Evolutionary conservation across 2,329 filamentous ascomycete species (phyloP).

Genomic region (Fusarium tjaetaba): DNA sequence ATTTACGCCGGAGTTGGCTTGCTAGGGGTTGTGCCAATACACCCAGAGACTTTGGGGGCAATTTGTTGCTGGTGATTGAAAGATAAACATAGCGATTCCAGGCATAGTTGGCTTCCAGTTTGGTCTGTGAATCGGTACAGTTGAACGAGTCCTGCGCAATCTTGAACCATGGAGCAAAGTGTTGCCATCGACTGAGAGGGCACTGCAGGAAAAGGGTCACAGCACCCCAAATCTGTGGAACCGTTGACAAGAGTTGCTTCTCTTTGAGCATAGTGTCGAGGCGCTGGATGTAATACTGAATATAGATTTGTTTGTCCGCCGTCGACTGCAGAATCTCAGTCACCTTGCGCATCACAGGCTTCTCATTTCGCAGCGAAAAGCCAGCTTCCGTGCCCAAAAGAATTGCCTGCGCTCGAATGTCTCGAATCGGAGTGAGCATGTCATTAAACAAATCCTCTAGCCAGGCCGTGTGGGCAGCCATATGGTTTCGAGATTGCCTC

Average conservation of each 20-base stretch:
- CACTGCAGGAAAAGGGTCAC: slow-evolving; percentile 80
- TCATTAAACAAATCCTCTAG: slow-evolving; percentile 83
- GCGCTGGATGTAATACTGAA: slow-evolving; percentile 73
- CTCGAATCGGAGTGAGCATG: slow-evolving; percentile 80
- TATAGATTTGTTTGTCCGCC: slow-evolving; percentile 68
- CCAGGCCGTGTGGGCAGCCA: slow-evolving; percentile 81
- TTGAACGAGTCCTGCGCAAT: slow-evolving; percentile 89
- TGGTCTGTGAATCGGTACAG: slow-evolving; percentile 74
- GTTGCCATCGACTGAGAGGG: slow-evolving; percentile 74
- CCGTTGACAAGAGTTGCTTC: slow-evolving; percentile 62
- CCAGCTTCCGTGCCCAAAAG: slow-evolving; percentile 77
- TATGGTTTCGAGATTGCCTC: slow-evolving; percentile 73
- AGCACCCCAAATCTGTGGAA: slow-evolving; percentile 90
- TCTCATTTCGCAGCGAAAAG: slow-evolving; percentile 74
- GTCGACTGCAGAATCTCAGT: slow-evolving; percentile 68
- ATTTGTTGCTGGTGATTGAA: slow-evolving; percentile 71
- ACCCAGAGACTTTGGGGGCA: slow-evolving; percentile 51
- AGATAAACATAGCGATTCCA: slow-evolving; percentile 88
- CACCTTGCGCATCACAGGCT: slow-evolving; percentile 72
- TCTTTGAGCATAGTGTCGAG: slow-evolving; percentile 75
- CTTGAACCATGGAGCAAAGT: slow-evolving; percentile 78
- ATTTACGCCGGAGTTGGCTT: slow-evolving; percentile 74
- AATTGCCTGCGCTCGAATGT: slow-evolving; percentile 80
- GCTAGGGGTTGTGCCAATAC: slow-evolving; percentile 73
- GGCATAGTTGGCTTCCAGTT: slow-evolving; percentile 80